Evolutionary conservation across 306 rosid species (phyloP).

Genomic region (Inga oerstediana): DNA sequence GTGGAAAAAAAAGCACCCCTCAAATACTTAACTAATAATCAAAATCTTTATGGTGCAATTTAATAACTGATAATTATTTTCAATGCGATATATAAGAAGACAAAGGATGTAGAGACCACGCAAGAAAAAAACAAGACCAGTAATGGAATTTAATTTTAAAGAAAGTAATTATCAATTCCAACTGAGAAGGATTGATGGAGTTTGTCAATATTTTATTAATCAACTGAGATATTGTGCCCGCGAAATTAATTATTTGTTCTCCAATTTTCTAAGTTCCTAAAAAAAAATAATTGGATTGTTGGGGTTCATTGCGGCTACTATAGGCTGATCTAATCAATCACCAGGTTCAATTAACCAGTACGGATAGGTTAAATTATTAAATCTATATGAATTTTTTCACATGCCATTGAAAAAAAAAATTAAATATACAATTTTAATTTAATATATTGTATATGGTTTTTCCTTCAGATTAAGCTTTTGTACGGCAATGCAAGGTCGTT

Average conservation of each 20-base stretch:
- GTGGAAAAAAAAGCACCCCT: constrained; percentile 38
- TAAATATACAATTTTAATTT: neutral
- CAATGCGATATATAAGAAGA: constrained; percentile 38
- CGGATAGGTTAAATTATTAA: neutral
- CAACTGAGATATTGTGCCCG: constrained; percentile 62
- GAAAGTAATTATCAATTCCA: constrained; percentile 31
- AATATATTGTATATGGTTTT: neutral
- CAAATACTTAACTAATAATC: constrained; percentile 28
- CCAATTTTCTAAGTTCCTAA: constrained; percentile 11
- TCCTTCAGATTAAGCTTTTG: neutral
- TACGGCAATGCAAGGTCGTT: neutral
- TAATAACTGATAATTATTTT: constrained; percentile 43
- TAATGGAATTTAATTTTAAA: constrained; percentile 36
- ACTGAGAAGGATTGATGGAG: constrained; percentile 49
- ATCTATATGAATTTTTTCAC: neutral
- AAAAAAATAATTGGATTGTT: neutral
- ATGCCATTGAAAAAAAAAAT: neutral
- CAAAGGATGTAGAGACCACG: constrained; percentile 34
- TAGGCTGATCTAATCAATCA: constrained; percentile 10
- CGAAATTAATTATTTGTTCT: constrained; percentile 40
- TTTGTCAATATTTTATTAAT: constrained; percentile 22
- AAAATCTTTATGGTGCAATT: constrained; percentile 29
- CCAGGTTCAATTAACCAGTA: neutral
- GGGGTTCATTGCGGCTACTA: neutral
- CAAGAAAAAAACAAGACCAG: constrained; percentile 25